Evolutionary conservation across 1,284 basidiomycete species (phyloP).

Genomic region (Microbotryum lychnidis-dioicae): DNA sequence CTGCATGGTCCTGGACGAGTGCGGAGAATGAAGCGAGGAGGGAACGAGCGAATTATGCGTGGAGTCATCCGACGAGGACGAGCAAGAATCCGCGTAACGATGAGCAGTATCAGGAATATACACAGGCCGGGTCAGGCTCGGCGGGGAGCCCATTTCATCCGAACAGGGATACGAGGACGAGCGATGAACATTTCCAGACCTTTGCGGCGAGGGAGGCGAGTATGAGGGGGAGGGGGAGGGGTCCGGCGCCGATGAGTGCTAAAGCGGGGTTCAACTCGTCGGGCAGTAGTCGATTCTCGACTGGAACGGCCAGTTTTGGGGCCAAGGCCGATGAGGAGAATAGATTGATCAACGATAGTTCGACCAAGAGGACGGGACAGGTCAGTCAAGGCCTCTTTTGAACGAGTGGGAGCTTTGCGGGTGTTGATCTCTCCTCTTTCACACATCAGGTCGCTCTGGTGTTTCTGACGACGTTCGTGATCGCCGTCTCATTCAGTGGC

Average conservation of each 20-base stretch:
- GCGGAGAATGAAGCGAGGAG: constrained; percentile 23
- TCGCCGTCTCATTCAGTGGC: too few relatives aligned
- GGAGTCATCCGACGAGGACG: constrained; percentile 18
- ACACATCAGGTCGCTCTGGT: too few relatives aligned
- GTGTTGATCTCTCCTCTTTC: too few relatives aligned
- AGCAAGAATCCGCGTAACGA: background rate
- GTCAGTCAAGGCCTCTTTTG: constrained; percentile 1
- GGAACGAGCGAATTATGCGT: constrained; percentile 27
- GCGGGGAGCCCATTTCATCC: constrained; percentile 18
- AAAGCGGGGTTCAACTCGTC: background rate
- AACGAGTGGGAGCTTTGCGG: too few relatives aligned
- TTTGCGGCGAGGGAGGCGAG: constrained; percentile 16
- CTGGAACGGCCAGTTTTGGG: constrained; percentile 20
- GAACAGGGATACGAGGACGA: background rate
- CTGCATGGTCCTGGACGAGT: background rate
- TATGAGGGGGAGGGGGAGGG: background rate
- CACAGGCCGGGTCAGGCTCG: constrained; percentile 2
- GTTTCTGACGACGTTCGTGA: too few relatives aligned
- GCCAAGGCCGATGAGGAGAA: constrained; percentile 24
- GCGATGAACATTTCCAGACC: constrained; percentile 18
- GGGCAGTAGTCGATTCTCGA: constrained; percentile 11
- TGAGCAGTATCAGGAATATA: background rate
- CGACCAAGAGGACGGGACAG: constrained; percentile 22
- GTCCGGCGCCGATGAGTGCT: background rate
- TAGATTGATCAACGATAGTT: constrained; percentile 29